Base-by-base conservation (phyloP, 108 stramenopile genomes). In the Fistulifera solaris region DNA sequence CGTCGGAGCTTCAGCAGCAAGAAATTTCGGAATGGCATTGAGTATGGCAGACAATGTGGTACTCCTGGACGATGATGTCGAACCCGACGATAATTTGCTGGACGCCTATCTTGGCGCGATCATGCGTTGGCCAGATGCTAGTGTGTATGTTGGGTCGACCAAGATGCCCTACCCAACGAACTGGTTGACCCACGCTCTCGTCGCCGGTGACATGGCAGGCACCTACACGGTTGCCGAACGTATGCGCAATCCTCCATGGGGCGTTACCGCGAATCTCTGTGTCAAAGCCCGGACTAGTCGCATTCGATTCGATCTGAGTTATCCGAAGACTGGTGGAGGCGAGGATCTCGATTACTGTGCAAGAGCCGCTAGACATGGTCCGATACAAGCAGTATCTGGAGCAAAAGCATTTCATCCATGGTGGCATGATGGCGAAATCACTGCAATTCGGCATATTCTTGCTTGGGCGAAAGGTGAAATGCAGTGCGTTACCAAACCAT, bases 281-380 rank as follows among this genome's bases (percentile, higher is more conserved):
- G 56, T 80, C 61, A 66, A 62, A 8, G 31, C 31, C 31, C 63
- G 78, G 6, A 48, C 43, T 10, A 27, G 46, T 25, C 8, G 27
- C 8, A 21, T 72, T 22, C 67, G 62, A 15, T 80, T 80, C 51
- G 74, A 80, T 48, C 27, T 16, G 28, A 40, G 15, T 1, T 80
- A 80, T 59, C 71, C 78, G 17, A 80, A 80, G 40, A 68, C 77
- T 38, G 77, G 77, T 27, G 77, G 77, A 48, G 77, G 77, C 8
- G 77, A 78, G 54, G 77, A 78, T 62, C 70, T 78, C 26, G 77
- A 78, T 53, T 74, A 66, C 39, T 43, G 53, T 35, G 31, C 31
- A 35, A 35, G 31, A 35, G 31, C 31, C 31, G 31, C 31, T 35
- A 35, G 31, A 35, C 31, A 35, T 35, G 31, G 31, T 35, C 31